phyloP scores from a whole-genome alignment of 2,329 filamentous ascomycete species.

The Cladorrhinum sp. region DNA sequence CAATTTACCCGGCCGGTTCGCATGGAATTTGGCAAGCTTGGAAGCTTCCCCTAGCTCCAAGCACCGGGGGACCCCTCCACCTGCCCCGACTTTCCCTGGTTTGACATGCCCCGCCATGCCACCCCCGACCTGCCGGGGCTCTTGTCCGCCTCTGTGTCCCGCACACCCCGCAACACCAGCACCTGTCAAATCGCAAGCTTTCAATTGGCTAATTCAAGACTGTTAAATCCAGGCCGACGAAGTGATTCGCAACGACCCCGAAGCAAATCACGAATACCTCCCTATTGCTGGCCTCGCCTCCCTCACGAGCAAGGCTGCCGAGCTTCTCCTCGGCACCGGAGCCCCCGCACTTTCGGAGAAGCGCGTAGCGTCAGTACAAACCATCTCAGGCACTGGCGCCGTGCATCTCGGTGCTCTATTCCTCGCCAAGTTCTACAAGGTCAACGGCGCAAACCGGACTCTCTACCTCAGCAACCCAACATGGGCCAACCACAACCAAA shows the following conservation, averaged over 20 bases:
- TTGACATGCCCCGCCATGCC: constrained; percentile 11
- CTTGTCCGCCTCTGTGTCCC: constrained; percentile 7
- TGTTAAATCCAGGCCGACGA: constrained; percentile 70
- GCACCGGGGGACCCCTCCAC: constrained; percentile 5
- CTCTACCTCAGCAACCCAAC: constrained; percentile 94
- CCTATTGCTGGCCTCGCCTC: constrained; percentile 85
- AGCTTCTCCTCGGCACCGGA: constrained; percentile 77
- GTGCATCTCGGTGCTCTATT: constrained; percentile 92
- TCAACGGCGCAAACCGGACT: constrained; percentile 65
- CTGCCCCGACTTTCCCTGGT: constrained; percentile 1
- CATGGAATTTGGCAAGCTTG: neutral
- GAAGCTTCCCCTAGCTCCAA: constrained; percentile 2
- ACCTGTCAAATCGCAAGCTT: constrained; percentile 9
- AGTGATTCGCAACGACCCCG: constrained; percentile 80
- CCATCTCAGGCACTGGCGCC: constrained; percentile 95
- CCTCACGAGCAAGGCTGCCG: constrained; percentile 87
- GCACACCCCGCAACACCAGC: constrained; percentile 11
- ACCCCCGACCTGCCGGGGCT: constrained; percentile 4
- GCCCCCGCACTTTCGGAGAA: constrained; percentile 82
- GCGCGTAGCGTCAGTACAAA: constrained; percentile 79
- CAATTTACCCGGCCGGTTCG: constrained; percentile 6
- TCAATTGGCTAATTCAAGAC: constrained; percentile 10
- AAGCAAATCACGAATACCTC: constrained; percentile 96
- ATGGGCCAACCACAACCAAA: constrained; percentile 98
- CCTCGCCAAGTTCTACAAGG: constrained; percentile 84